Conservation (phyloP, 768 basidiomycete genomes). For the Mycena epipterygia region DNA sequence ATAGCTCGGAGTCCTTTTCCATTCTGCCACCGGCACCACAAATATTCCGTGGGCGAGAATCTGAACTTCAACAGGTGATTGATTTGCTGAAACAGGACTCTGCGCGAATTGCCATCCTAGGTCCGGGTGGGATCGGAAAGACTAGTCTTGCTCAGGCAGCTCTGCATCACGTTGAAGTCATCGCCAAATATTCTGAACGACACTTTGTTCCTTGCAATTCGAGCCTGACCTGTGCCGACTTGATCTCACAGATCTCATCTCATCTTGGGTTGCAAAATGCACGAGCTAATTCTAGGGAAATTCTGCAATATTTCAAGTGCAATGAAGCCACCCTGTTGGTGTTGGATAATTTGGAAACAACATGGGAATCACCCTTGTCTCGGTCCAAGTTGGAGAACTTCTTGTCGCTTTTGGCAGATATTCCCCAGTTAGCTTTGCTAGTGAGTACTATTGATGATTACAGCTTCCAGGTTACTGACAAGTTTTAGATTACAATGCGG, state of each 20-base stretch:
- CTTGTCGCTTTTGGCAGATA: constrained; percentile 8
- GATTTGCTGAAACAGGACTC: neutral
- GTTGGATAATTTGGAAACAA: constrained; percentile 24
- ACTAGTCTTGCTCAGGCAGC: neutral
- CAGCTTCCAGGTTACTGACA: neutral
- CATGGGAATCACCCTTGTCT: neutral
- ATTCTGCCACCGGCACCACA: constrained; percentile 1
- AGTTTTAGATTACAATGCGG: constrained; percentile 17
- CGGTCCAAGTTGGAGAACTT: constrained; percentile 13
- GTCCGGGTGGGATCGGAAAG: neutral
- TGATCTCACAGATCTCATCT: constrained; percentile 10
- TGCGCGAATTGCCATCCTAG: neutral
- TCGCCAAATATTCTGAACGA: constrained; percentile 4
- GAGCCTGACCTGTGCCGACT: neutral
- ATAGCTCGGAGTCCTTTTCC: neutral
- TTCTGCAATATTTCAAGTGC: constrained; percentile 12
- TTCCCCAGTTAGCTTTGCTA: neutral
- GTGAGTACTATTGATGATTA: neutral
- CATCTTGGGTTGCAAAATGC: constrained; percentile 10
- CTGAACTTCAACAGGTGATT: neutral
- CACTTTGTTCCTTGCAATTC: constrained; percentile 18
- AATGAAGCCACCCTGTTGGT: constrained; percentile 1
- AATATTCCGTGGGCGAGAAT: neutral
- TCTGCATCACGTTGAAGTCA: neutral
- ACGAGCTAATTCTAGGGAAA: neutral